Percentiles rank a stretch among this genome's conserved stretches.
These are phyloP conservation scores for Lachnellula cervina DNA, from an alignment of 2,329 filamentous ascomycete genomes.

Conservation along the genomic window DNA sequence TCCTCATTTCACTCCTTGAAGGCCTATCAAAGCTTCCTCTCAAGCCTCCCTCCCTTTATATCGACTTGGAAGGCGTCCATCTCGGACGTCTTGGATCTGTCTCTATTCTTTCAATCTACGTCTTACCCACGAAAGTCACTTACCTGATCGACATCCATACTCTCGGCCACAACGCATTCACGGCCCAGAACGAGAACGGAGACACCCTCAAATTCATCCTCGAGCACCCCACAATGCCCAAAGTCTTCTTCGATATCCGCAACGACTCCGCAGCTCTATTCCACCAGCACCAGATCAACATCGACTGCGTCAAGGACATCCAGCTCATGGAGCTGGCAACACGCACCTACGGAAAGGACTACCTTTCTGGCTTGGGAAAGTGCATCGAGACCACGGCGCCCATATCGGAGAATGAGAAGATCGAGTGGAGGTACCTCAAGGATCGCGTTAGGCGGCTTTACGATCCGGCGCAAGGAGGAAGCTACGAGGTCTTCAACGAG, in stretches of 20 bases:
- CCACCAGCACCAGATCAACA: constrained; percentile 22
- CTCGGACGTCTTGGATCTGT: constrained; percentile 25
- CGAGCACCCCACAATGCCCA: constrained; percentile 22
- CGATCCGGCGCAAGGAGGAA: constrained; percentile 36
- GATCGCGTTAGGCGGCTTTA: too few species aligned
- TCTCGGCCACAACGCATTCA: constrained; percentile 27
- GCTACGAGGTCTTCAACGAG: constrained; percentile 41
- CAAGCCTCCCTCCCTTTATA: constrained; percentile 14
- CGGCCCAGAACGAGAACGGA: constrained; percentile 14
- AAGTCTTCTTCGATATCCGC: constrained; percentile 49
- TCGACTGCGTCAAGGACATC: constrained; percentile 6
- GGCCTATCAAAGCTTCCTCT: neutral
- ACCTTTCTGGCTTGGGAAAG: constrained; percentile 34
- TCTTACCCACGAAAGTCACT: constrained; percentile 18
- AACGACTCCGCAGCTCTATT: constrained; percentile 54
- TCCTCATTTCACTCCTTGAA: neutral
- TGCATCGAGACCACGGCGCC: constrained; percentile 31
- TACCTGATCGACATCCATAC: constrained; percentile 31
- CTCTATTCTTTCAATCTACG: constrained; percentile 24
- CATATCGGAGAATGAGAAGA: neutral
- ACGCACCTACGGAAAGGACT: constrained; percentile 15
- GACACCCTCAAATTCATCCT: constrained; percentile 31
- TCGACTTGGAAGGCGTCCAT: constrained; percentile 28
- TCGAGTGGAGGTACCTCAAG: constrained; percentile 1
- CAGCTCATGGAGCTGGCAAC: constrained; percentile 14